phyloP scores from a whole-genome alignment of 352 stramenopile genomes.

The Globisporangium viniferum region DNA sequence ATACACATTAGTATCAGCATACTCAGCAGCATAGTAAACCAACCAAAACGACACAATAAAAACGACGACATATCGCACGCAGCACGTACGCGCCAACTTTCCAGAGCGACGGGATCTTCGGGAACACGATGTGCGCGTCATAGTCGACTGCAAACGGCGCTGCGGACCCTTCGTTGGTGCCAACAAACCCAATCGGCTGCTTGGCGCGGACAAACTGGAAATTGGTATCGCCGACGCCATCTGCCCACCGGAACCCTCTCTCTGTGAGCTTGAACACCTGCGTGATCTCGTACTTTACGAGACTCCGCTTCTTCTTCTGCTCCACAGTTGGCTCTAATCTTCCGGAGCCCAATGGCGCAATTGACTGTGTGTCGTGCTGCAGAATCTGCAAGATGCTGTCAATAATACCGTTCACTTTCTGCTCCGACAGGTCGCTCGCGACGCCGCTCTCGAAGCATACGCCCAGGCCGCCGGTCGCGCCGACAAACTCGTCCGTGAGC shows the following conservation, averaged over 20 bases:
- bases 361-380: slow-evolving; percentile 30
- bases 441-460: slow-evolving; percentile 71
- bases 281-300: slow-evolving; percentile 42
- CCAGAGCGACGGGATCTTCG: slow-evolving; percentile 58
- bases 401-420: slow-evolving; percentile 43
- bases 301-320: background rate
- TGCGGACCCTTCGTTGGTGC: slow-evolving; percentile 14
- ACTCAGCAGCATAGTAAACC: background rate
- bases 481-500: slow-evolving; percentile 74
- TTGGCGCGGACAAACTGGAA: slow-evolving; percentile 45
- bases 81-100: slow-evolving; percentile 50
- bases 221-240: slow-evolving; percentile 53
- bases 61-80: background rate
- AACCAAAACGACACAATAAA: background rate
- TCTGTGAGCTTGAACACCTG: slow-evolving; percentile 63
- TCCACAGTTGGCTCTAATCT: background rate
- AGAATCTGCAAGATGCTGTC: slow-evolving; percentile 49
- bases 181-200: slow-evolving; percentile 50
- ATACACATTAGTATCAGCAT: background rate
- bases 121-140: slow-evolving; percentile 65
- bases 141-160: slow-evolving; percentile 46
- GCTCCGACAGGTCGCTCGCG: slow-evolving; percentile 44
- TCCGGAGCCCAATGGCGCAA: slow-evolving; percentile 20
- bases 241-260: slow-evolving; percentile 51
- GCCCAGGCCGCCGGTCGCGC: slow-evolving; percentile 49